A percentile compares a stretch with the other conserved stretches of the same genome.
phyloP scores from a whole-genome alignment of 2,329 filamentous ascomycete genomes.

The Trichoderma citrinoviride region DNA sequence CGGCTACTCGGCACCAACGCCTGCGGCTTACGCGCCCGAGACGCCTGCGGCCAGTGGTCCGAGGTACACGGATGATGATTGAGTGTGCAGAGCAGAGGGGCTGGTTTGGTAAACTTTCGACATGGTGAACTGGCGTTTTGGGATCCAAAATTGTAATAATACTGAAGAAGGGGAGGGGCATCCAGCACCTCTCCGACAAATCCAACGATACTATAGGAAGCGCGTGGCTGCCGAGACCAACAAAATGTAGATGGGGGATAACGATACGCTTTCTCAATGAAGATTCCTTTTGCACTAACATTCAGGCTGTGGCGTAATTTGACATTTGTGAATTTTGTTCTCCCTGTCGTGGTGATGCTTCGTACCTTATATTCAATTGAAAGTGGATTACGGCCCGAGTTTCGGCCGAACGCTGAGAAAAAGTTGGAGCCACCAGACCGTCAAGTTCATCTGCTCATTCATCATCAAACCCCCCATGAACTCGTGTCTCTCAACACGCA shows the following conservation, averaged over 20 bases:
- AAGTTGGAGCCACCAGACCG: not conserved
- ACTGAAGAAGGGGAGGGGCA: not conserved
- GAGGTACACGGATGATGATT: constrained; percentile 53
- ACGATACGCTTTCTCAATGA: constrained; percentile 2
- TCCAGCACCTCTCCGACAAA: not conserved
- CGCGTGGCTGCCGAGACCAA: constrained; percentile 6
- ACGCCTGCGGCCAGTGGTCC: constrained; percentile 61
- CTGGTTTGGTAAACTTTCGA: not conserved
- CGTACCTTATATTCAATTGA: no score
- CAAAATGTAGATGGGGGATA: not conserved
- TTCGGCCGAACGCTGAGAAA: constrained; percentile 2
- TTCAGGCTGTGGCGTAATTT: not conserved
- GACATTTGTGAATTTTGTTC: not conserved
- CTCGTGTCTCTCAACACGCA: not conserved
- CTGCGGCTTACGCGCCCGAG: constrained; percentile 59
- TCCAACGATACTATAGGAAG: not conserved
- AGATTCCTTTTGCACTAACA: not conserved
- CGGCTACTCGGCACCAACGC: constrained; percentile 59
- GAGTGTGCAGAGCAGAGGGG: not conserved
- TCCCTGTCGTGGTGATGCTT: not conserved
- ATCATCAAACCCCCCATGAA: no score
- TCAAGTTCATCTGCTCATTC: no score
- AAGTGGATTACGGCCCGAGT: not conserved
- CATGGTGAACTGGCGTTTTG: constrained; percentile 5
- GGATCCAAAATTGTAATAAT: constrained; percentile 15